Conservation (phyloP, 352 stramenopile genomes). For the Phytophthora hybrid region DNA sequence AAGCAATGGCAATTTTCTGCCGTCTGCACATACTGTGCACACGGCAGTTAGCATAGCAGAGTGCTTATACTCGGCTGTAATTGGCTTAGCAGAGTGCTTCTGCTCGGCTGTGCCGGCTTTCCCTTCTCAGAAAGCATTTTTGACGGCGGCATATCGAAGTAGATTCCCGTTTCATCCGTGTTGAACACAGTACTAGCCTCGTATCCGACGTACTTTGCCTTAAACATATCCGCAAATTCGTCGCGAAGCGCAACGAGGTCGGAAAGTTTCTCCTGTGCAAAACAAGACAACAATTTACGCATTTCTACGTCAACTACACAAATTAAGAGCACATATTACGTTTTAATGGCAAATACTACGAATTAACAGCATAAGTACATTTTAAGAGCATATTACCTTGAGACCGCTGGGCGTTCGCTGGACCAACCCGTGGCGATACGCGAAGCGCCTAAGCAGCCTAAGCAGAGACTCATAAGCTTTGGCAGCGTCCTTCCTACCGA, state of each 20-base stretch:
- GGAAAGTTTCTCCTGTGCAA: slow-evolving; percentile 17
- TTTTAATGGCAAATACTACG: not conserved
- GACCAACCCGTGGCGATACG: slow-evolving; percentile 23
- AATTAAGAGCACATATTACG: not conserved
- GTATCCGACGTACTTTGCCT: slow-evolving; percentile 6
- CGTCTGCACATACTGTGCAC: too few relatives aligned
- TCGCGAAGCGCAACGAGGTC: slow-evolving; percentile 7
- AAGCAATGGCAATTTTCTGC: too few relatives aligned
- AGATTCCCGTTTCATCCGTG: slow-evolving; percentile 3
- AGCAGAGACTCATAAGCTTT: too few relatives aligned
- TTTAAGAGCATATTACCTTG: slow-evolving; percentile 9
- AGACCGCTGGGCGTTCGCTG: slow-evolving; percentile 12
- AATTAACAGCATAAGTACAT: not conserved
- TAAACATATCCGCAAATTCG: slow-evolving; percentile 18
- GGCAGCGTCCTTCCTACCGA: slow-evolving; percentile 3
- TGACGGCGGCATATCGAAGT: too few relatives aligned
- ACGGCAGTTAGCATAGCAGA: too few relatives aligned
- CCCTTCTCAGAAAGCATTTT: too few relatives aligned
- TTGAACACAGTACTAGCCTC: slow-evolving; percentile 12
- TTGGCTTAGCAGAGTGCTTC: too few relatives aligned
- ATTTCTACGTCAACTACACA: slow-evolving; percentile 3
- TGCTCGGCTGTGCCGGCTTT: too few relatives aligned
- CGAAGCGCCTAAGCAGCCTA: slow-evolving; percentile 5
- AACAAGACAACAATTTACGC: slow-evolving; percentile 3
- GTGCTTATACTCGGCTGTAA: too few relatives aligned